Evolutionary conservation across 2,329 filamentous ascomycete genomes (phyloP).

Genomic region (Tricladium varicosporioides): DNA sequence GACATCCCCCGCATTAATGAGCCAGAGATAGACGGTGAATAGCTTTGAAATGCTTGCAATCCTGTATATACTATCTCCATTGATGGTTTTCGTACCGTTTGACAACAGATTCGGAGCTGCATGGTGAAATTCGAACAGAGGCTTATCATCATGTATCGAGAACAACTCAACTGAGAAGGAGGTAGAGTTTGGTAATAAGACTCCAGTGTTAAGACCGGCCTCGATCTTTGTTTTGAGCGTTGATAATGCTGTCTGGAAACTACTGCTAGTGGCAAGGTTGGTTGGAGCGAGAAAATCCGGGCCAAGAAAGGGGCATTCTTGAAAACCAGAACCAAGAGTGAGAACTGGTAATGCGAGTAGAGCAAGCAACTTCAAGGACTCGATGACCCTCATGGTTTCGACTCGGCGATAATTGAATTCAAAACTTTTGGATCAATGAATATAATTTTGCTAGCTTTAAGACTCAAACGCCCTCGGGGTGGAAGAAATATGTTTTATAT

Average conservation of each 20-base stretch:
- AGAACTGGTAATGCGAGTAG: neutral
- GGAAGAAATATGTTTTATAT: too few relatives aligned
- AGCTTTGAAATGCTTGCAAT: constrained; percentile 46
- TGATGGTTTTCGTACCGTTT: constrained; percentile 36
- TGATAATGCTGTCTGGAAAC: constrained; percentile 12
- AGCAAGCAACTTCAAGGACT: neutral
- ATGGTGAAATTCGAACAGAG: constrained; percentile 38
- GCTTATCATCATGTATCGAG: constrained; percentile 33
- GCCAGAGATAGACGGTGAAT: constrained; percentile 42
- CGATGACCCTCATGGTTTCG: neutral
- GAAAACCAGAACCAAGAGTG: neutral
- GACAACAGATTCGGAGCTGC: constrained; percentile 29
- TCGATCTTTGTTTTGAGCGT: neutral
- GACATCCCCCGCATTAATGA: constrained; percentile 40
- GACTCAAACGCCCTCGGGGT: too few relatives aligned
- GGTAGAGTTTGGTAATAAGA: constrained; percentile 17
- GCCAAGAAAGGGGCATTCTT: constrained; percentile 2
- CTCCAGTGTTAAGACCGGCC: neutral
- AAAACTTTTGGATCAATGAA: too few relatives aligned
- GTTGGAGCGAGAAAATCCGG: constrained; percentile 4
- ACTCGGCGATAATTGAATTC: too few relatives aligned
- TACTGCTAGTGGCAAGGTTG: neutral
- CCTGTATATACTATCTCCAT: constrained; percentile 41
- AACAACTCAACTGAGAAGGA: constrained; percentile 42
- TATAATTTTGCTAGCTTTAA: too few relatives aligned